phyloP scores from a whole-genome alignment of 228 moss, liverwort and hornwort genomes.

The Sphagnum magellanicum region DNA sequence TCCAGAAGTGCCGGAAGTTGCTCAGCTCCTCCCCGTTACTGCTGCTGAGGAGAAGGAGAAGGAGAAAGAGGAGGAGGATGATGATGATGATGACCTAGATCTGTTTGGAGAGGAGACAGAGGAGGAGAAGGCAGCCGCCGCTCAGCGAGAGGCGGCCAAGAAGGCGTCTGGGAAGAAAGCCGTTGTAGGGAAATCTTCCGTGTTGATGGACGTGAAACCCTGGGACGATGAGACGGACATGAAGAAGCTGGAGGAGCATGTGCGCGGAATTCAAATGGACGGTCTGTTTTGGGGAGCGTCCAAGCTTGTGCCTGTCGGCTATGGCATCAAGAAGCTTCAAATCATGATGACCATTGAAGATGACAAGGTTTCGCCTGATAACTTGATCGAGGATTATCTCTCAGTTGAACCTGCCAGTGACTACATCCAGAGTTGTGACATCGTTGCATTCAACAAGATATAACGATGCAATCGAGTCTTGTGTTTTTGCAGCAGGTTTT shows the following conservation, averaged over 20 bases:
- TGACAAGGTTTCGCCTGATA: conserved; percentile 48
- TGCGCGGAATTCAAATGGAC: conserved; percentile 33
- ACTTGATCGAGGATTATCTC: conserved; percentile 60
- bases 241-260: conserved; percentile 38
- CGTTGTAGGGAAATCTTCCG: conserved; percentile 38
- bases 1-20: background rate
- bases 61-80: conserved; percentile 13
- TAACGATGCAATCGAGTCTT: conserved; percentile 1
- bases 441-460: conserved; percentile 58
- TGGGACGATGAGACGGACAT: conserved; percentile 61
- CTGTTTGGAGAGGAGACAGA: conserved; percentile 20
- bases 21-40: conserved; percentile 14
- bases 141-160: conserved; percentile 13
- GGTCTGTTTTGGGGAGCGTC: conserved; percentile 69
- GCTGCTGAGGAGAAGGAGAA: conserved; percentile 12
- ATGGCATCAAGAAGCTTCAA: conserved; percentile 50
- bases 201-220: conserved; percentile 61
- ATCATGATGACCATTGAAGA: conserved; percentile 60
- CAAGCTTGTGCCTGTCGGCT: conserved; percentile 25
- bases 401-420: conserved; percentile 35
- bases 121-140: conserved; percentile 29
- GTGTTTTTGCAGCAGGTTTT: background rate
- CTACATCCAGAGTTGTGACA: conserved; percentile 71
- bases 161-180: conserved; percentile 23
- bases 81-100: conserved; percentile 46